phyloP scores from a whole-genome alignment of 2,329 filamentous ascomycete genomes.

The Amphichorda felina region DNA sequence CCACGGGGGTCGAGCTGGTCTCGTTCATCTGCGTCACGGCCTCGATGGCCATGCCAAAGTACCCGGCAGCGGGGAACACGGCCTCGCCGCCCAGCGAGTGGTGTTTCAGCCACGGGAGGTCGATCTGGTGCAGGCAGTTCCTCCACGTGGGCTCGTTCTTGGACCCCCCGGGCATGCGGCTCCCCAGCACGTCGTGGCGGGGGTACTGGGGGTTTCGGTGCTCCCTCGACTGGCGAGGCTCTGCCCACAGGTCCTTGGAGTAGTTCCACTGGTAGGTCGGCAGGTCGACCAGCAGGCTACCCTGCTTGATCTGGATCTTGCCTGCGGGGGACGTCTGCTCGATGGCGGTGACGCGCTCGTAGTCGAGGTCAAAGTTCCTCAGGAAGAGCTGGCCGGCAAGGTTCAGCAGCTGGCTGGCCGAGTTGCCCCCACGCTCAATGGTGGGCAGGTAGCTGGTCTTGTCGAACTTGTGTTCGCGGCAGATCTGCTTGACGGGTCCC shows the following conservation, averaged over 20 bases:
- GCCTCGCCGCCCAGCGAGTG: constrained; percentile 24
- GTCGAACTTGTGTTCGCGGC: constrained; percentile 10
- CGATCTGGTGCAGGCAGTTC: constrained; percentile 1
- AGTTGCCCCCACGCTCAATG: not conserved
- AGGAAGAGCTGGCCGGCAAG: not conserved
- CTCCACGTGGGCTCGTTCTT: constrained; percentile 2
- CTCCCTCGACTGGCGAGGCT: constrained; percentile 5
- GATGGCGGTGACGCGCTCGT: not conserved
- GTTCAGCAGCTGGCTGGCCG: not conserved
- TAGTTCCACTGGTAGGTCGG: constrained; percentile 20
- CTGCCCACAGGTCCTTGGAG: not conserved
- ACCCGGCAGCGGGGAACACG: constrained; percentile 24
- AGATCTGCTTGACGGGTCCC: constrained; percentile 8
- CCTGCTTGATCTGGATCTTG: not conserved
- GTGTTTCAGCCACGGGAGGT: constrained; percentile 25
- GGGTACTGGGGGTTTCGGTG: constrained; percentile 27
- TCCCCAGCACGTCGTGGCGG: constrained; percentile 31
- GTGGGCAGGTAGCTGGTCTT: not conserved
- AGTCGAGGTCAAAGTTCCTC: constrained; percentile 1
- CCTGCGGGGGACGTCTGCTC: too few relatives aligned
- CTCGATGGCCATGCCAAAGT: constrained; percentile 15
- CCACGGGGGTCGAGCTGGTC: not conserved
- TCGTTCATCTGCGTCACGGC: constrained; percentile 3
- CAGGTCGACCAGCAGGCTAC: constrained; percentile 22
- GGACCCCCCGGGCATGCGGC: constrained; percentile 17